A percentile compares a stretch with the other conserved stretches of the same genome.
phyloP scores from a whole-genome alignment of 306 rosid species.

The Castanospermum australe region DNA sequence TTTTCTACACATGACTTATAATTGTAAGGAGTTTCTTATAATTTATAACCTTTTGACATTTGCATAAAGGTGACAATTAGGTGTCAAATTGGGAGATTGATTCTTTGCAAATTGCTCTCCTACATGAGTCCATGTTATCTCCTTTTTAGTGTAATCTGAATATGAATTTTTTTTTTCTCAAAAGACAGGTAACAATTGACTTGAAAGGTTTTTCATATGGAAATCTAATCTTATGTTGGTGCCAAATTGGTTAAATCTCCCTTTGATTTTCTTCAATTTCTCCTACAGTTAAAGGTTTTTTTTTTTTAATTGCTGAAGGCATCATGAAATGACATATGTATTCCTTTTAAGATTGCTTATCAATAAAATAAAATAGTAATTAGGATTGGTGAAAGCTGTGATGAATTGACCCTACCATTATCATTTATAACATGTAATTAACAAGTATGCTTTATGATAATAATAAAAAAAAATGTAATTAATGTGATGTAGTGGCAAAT shows the following conservation, averaged over 20 bases:
- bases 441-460: conserved; percentile 7
- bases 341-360: not conserved
- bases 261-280: not conserved
- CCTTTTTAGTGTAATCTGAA: conserved; percentile 6
- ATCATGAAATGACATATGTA: conserved; percentile 3
- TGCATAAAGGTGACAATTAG: not conserved
- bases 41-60: no score
- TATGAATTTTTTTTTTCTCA: conserved; percentile 1
- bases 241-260: conserved; percentile 3
- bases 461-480: not conserved
- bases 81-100: conserved; percentile 1
- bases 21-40: no score
- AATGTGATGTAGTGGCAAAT: not conserved
- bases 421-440: not conserved
- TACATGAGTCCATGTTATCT: not conserved
- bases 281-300: not conserved
- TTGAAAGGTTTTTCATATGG: conserved; percentile 10
- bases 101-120: not conserved
- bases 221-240: not conserved
- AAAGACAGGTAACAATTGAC: conserved; percentile 14
- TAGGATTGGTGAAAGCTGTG: not conserved
- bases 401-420: conserved; percentile 27
- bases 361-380: not conserved
- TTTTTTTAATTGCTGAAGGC: not conserved
- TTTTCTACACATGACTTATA: no score